Base-by-base conservation (phyloP, 768 basidiomycete genomes). In the Obba rivulosa region DNA sequence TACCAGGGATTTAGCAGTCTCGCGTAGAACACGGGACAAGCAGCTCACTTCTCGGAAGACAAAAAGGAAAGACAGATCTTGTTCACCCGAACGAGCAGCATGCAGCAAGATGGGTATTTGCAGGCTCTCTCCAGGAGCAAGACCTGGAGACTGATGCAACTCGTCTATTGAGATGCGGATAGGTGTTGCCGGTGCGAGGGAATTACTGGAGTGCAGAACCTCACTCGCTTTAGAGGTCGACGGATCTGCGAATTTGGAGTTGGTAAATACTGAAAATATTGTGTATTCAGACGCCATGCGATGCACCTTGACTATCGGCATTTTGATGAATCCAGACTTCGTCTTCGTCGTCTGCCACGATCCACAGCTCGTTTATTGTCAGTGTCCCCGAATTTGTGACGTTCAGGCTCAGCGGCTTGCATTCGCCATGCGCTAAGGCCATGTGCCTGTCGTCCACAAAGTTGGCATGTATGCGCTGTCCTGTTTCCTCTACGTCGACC, bases 371-470 rank as follows among this genome's bases (percentile, higher is more conserved):
- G 10, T 65, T 66, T 21, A 94, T 75, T 14, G 72, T 63, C 25
- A 69, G 70, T 9, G 67, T 69, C 0, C 93, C 92, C 7, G 70
- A 63, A 61, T 95, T 96, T 20, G 69, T 75, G 38, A 95, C 62
- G 70, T 72, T 76, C 20, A 94, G 48, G 24, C 60, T 66, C 62
- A 81, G 68, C 5, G 66, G 51, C 53, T 72, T 77, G 43, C 68
- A 75, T 61, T 95, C 90, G 5, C 93, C 92, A 58, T 87, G 80
- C 40, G 73, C 69, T 24, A 92, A 65, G 2, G 72, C 60, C 3
- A 83, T 65, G 10, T 62, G 71, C 10, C 72, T 71, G 46, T 79
- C 78, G 28, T 80, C 75, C 18, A 77, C 71, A 53, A 82, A 81
- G 21, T 70, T 74, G 34, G 75, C 77, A 13, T 72, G 63, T 10